A percentile compares a stretch with the other conserved stretches of the same genome.
These are phyloP conservation scores for Rhizopogon vulgaris DNA, from an alignment of 768 basidiomycete genomes.

Conservation along the genomic window DNA sequence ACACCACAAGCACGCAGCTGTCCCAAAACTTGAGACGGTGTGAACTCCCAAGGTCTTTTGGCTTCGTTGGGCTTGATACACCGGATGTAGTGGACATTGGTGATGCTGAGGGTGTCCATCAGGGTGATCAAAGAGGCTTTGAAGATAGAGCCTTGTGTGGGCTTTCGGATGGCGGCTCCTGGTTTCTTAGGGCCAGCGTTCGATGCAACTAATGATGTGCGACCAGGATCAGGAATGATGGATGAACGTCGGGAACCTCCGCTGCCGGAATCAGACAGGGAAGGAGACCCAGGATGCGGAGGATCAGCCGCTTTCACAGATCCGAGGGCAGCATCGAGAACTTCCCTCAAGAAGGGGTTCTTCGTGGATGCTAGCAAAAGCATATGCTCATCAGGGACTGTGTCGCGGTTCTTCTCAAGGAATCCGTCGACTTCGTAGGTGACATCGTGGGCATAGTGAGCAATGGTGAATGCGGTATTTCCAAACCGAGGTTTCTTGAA, in stretches of 20 bases:
- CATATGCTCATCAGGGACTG: conserved; percentile 98
- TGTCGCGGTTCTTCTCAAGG: conserved; percentile 97
- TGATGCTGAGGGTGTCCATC: conserved; percentile 96
- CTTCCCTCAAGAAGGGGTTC: conserved; percentile 92
- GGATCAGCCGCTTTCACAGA: conserved; percentile 63
- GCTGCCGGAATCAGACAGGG: conserved; percentile 72
- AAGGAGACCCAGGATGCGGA: conserved; percentile 68
- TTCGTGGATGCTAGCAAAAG: conserved; percentile 76
- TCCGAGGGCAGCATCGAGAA: conserved; percentile 83
- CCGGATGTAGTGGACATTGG: conserved; percentile 98
- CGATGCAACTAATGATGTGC: conserved; percentile 58
- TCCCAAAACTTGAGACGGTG: conserved; percentile 89
- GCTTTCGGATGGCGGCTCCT: conserved; percentile 78
- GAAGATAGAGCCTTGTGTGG: conserved; percentile 97
- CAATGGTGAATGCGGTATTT: conserved; percentile 93
- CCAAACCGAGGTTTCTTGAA: conserved; percentile 99
- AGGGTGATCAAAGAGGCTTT: conserved; percentile 88
- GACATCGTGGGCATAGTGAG: conserved; percentile 96
- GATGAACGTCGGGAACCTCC: conserved; percentile 76
- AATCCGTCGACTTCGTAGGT: conserved; percentile 99
- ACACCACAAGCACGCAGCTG: conserved; percentile 98
- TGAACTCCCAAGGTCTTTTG: conserved; percentile 96
- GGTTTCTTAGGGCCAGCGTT: conserved; percentile 47
- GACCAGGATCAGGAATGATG: conserved; percentile 82
- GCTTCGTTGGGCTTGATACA: conserved; percentile 99